Evolutionary conservation across 768 basidiomycete genomes (phyloP).

Genomic region (Russula earlei): DNA sequence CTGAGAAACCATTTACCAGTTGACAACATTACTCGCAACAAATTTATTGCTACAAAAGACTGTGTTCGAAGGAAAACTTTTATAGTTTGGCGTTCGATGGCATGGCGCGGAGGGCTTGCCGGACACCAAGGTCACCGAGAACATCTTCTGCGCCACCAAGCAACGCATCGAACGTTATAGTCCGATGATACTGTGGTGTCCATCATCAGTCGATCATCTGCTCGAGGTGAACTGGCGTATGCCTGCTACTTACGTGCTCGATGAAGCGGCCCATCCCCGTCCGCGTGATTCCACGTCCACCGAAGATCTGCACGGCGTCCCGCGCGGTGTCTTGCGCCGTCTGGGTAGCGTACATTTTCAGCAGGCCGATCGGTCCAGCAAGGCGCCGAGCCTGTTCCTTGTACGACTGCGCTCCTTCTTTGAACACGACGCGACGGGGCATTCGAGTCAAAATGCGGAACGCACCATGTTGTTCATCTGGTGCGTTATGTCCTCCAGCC

Average conservation of each 20-base stretch:
- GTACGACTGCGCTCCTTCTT: constrained; percentile 37
- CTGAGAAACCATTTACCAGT: not conserved
- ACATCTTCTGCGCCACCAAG: constrained; percentile 57
- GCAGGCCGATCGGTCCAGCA: constrained; percentile 70
- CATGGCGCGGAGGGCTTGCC: constrained; percentile 63
- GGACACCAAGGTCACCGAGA: constrained; percentile 65
- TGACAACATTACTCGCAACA: not conserved
- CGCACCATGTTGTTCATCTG: constrained; percentile 79
- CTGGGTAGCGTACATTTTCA: constrained; percentile 72
- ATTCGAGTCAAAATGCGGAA: constrained; percentile 5
- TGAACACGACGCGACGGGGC: constrained; percentile 22
- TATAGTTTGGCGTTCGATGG: constrained; percentile 28
- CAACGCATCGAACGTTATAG: constrained; percentile 33
- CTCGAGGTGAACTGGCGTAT: not conserved
- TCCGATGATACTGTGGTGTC: constrained; percentile 34
- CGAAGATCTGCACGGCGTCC: constrained; percentile 81
- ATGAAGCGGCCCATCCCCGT: constrained; percentile 72
- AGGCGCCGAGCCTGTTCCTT: constrained; percentile 63
- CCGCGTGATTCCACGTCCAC: constrained; percentile 76
- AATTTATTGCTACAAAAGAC: not conserved
- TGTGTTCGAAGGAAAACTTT: not conserved
- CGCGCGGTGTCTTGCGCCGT: constrained; percentile 71
- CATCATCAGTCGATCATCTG: constrained; percentile 1
- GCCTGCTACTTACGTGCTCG: constrained; percentile 47
- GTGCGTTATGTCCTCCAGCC: constrained; percentile 80